phyloP scores from a whole-genome alignment of 257 asterid species.

The Solanum gandarillasii region DNA sequence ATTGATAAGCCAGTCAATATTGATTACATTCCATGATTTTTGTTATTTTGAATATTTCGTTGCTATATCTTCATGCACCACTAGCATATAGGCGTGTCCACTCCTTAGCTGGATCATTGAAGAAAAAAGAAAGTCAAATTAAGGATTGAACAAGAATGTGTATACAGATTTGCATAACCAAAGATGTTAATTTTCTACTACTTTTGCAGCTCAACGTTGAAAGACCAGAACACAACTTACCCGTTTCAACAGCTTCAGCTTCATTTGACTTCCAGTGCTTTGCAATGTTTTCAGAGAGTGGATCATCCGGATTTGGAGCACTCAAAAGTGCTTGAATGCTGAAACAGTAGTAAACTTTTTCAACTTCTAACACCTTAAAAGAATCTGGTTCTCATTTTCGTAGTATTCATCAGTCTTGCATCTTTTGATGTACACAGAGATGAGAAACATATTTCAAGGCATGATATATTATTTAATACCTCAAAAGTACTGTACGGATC shows the following conservation, averaged over 20 bases:
- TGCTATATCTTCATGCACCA: slow-evolving; percentile 42
- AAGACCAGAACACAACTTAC: slow-evolving; percentile 16
- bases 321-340: slow-evolving; percentile 99
- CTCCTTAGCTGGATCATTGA: slow-evolving; percentile 56
- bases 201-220: background rate
- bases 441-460: background rate
- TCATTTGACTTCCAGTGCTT: slow-evolving; percentile 98
- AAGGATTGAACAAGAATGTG: background rate
- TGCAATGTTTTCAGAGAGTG: slow-evolving; percentile 97
- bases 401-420: background rate
- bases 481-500: slow-evolving; percentile 93
- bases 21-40: background rate
- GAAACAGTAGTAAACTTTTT: background rate
- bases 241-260: slow-evolving; percentile 98
- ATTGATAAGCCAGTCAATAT: background rate
- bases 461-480: slow-evolving; percentile 28
- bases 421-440: background rate
- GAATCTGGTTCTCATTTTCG: background rate
- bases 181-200: background rate
- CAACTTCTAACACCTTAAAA: background rate
- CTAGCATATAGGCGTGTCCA: slow-evolving; percentile 96
- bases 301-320: slow-evolving; percentile 98
- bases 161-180: background rate
- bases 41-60: background rate
- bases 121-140: background rate